Evolutionary conservation across 768 basidiomycete genomes (phyloP), one percentile per base, ranked within the genome.

Genomic region (Suillus plorans): DNA sequence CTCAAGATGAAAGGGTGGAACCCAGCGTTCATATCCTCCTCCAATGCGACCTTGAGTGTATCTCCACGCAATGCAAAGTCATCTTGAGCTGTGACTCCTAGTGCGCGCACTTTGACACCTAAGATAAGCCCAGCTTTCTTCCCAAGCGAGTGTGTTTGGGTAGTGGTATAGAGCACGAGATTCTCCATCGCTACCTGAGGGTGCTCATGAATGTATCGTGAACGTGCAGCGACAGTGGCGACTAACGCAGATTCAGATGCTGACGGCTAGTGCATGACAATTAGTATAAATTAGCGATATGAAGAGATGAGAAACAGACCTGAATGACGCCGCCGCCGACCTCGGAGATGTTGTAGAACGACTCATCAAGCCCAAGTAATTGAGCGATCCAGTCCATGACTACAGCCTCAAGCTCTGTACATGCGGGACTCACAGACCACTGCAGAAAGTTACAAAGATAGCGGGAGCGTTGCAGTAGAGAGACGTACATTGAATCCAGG

Each of bases 311-410:
- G 10, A 42, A 31, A 59, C 77, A 52, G 66, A 91, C 93, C 84
- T 91, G 88, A 61, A 97, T 89, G 56, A 86, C 86, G 0, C 96
- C 96, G 2, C 95, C 95, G 34, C 95, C 95, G 1, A 85, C 72
- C 6, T 84, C 85, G 2, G 87, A 87, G 0, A 80, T 77, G 64
- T 91, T 90, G 63, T 84, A 75, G 73, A 96, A 99, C 4, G 76
- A 80, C 3, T 78, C 67, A 41, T 82, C 80, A 20, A 99, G 80
- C 5, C 94, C 94, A 18, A 97, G 81, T 53, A 98, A 80, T 68
- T 88, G 81, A 3, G 94, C 94, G 20, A 87, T 85, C 96, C 96
- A 98, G 75, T 97, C 96, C 86, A 94, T 91, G 16, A 92, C 86
- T 37, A 95, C 84, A 41, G 83, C 84, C 74, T 97, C 95, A 4